Base-by-base conservation (phyloP, 2,329 filamentous ascomycete genomes). In the Geosmithia morbida region DNA sequence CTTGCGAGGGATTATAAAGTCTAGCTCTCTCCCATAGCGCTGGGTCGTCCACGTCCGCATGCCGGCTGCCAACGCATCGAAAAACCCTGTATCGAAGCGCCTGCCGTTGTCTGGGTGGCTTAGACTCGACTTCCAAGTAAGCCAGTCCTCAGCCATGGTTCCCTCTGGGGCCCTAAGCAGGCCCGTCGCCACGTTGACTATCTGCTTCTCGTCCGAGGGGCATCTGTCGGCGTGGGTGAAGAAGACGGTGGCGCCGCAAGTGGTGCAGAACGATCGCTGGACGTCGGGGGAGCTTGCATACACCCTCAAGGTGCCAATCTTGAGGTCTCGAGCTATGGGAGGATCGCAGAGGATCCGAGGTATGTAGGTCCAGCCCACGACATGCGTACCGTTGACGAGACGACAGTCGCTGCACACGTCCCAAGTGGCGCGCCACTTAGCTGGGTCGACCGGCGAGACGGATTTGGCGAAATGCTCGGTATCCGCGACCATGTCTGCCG, bases 331-430 rank as follows among this genome's bases (percentile, higher is more conserved):
- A 17, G 58, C 56, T 14, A 72, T 55, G 3, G 53, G 51, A 3
- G 69, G 69, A 26, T 64, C 57, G 41, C 66, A 59, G 37, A 56
- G 48, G 2, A 54, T 51, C 2, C 63, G 55, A 0, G 70, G 69
- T 7, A 70, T 55, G 46, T 66, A 66, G 0, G 62, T 59, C 70
- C 70, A 74, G 8, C 61, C 61, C 2, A 64, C 53, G 17, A 66
- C 59, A 46, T 69, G 67, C 4, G 63, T 61, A 18, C 69, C 68
- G 19, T 61, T 59, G n/a, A 61, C 52, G 5, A 67, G 60, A 4
- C 70, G 63, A 49, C 69, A 71, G 54, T 72, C 69, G 45, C 61
- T 54, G 50, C 70, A 71, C 7, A 61, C 48, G 48, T 73, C 70
- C 17, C 68, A 52, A 1, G 53, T 53, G 1, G 60, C 69, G 29